These are phyloP conservation scores for Zostera marina DNA, from an alignment of 116 monocot species.

Conservation along the genomic window DNA sequence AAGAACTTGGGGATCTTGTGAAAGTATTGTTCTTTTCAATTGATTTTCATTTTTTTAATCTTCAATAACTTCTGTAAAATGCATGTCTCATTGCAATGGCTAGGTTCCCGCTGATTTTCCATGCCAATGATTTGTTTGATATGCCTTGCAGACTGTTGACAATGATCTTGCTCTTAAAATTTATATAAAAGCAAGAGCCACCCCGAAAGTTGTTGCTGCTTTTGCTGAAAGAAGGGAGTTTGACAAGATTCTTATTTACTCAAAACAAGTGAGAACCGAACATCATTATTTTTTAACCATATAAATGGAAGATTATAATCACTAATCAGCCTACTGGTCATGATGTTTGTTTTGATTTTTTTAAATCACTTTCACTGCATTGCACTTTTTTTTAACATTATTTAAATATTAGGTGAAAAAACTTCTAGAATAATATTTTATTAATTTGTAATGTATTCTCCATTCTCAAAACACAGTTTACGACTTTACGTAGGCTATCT, in stretches of 20 bases:
- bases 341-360: background rate
- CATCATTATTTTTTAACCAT: background rate
- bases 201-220: constrained; percentile 99
- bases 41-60: background rate
- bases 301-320: too few relatives aligned
- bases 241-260: constrained; percentile 98
- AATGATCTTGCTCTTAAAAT: constrained; percentile 96
- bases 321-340: background rate
- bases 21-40: constrained; percentile 31
- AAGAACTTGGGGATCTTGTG: constrained; percentile 99
- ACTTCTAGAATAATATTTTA: too few relatives aligned
- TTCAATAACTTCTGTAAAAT: background rate
- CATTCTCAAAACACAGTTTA: too few relatives aligned
- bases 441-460: too few relatives aligned
- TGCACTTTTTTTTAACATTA: background rate
- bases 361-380: background rate
- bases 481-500: too few relatives aligned
- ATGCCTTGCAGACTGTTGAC: constrained; percentile 68
- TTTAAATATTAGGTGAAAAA: too few relatives aligned
- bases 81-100: background rate
- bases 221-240: constrained; percentile 99
- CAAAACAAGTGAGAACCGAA: constrained; percentile 86
- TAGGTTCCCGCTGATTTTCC: background rate
- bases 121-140: constrained; percentile 1
- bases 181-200: constrained; percentile 96